These are phyloP conservation scores for Saccharomycopsis microspora DNA, from an alignment of 805 yeast species.

Conservation along the genomic window DNA sequence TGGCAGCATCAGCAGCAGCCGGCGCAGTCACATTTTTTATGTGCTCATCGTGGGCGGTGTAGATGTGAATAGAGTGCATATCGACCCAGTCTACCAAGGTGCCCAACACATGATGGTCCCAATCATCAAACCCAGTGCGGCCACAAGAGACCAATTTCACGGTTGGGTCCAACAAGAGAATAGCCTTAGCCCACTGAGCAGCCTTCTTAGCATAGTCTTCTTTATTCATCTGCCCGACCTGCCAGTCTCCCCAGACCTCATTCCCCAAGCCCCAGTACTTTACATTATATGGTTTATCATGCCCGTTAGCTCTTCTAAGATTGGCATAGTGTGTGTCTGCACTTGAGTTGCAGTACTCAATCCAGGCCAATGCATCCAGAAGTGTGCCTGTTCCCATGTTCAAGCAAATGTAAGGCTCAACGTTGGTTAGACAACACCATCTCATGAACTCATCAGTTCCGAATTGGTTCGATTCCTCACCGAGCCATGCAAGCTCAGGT, in stretches of 20 bases:
- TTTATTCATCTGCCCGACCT: constrained; percentile 23
- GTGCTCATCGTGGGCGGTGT: constrained; percentile 21
- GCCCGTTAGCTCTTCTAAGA: constrained; percentile 24
- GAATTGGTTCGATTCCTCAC: no score
- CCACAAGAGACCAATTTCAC: constrained; percentile 24
- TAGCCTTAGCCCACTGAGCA: constrained; percentile 24
- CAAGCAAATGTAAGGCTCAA: no score
- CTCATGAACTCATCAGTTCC: no score
- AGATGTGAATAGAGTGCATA: constrained; percentile 24
- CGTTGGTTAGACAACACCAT: no score
- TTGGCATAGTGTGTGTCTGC: constrained; percentile 26
- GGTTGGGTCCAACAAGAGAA: constrained; percentile 22
- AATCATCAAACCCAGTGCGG: constrained; percentile 20
- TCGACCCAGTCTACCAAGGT: constrained; percentile 21
- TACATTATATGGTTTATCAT: constrained; percentile 24
- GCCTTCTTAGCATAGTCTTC: constrained; percentile 21
- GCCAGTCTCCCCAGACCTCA: constrained; percentile 28
- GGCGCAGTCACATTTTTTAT: constrained; percentile 22
- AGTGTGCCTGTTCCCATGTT: no score
- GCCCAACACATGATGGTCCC: constrained; percentile 18
- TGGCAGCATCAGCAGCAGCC: constrained; percentile 25
- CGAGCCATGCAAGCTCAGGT: no score
- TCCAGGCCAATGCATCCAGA: no score
- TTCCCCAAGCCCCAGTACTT: constrained; percentile 28
- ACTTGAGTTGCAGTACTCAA: constrained; percentile 18